Base-by-base conservation (phyloP, 768 basidiomycete species). In the Phanerochaete carnosa region DNA sequence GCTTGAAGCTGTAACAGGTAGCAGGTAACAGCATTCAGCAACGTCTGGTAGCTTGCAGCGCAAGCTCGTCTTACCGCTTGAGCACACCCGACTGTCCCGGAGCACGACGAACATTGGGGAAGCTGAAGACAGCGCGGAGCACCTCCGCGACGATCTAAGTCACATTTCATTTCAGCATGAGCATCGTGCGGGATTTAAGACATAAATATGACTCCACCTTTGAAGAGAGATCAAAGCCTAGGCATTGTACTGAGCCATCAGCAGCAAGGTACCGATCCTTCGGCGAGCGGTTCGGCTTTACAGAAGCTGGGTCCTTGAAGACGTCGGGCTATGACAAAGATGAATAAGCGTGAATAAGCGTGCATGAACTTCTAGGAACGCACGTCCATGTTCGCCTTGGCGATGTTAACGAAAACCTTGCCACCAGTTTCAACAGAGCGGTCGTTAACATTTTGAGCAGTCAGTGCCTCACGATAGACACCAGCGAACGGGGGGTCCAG, bases 401-500 rank as follows among this genome's bases (percentile, higher is more conserved):
- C 78, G 28, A 91, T 72, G 68, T 92, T 78, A 49, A 91, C 69
- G 69, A 90, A 92, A 22, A 92, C 69, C 3, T 77, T 78, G 49
- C 86, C 80, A 16, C 75, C 79, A 64, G 83, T 74, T 57, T 74
- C 76, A 51, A 86, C 68, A 1, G 66, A 66, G 15, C 79, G 69
- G 3, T 73, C 75, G 62, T 77, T 77, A 30, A 87, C 65, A 0
- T 70, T 65, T 32, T 79, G 75, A 39, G 84, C 78, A 52, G 76
- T 76, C 50, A 79, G 70, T 0, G 83, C 80, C 58, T 81, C 70
- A 84, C 88, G 88, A 66, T 81, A 86, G 32, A 83, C 81, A 57
- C 91, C 90, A 57, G 79, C 80, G 77, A 92, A 86, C 2, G 86
- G 81, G 11, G 91, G 89, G 46, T 88, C 86, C 52, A 90, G 76